Conservation (phyloP, 495 filamentous ascomycete species). For the Viridothelium virens region DNA sequence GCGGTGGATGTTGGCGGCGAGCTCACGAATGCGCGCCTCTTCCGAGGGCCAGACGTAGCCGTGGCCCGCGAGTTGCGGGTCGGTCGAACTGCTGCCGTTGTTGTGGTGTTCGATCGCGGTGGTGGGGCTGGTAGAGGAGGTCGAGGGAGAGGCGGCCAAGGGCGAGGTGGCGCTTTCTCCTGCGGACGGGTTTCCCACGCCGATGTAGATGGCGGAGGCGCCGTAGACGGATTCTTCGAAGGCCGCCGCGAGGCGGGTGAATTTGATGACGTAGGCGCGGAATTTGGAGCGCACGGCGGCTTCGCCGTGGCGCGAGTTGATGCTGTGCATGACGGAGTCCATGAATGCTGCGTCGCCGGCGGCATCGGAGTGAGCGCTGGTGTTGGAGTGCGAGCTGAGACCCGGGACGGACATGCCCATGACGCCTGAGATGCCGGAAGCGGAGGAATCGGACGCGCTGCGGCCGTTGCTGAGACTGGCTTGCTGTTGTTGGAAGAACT, state of each 20-base stretch:
- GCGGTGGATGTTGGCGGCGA: conserved; percentile 78
- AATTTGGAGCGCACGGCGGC: conserved; percentile 83
- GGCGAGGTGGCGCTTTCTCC: neutral
- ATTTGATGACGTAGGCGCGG: conserved; percentile 81
- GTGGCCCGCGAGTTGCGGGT: conserved; percentile 58
- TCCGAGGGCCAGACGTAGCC: conserved; percentile 94
- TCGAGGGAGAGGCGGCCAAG: conserved; percentile 7
- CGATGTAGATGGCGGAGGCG: conserved; percentile 80
- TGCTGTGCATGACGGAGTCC: conserved; percentile 71
- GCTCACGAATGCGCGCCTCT: conserved; percentile 65
- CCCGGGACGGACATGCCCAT: conserved; percentile 22
- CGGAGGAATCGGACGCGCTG: neutral
- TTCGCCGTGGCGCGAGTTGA: conserved; percentile 79
- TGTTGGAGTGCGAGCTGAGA: neutral
- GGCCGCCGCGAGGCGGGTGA: conserved; percentile 82
- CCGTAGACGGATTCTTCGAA: conserved; percentile 96
- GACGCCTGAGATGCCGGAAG: conserved; percentile 20
- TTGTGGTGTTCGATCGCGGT: neutral
- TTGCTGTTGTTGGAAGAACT: conserved; percentile 69
- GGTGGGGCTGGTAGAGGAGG: conserved; percentile 9
- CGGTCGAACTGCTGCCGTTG: neutral
- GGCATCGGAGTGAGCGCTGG: conserved; percentile 47
- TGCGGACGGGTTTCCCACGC: conserved; percentile 27
- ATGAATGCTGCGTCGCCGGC: conserved; percentile 89
- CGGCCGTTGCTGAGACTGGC: neutral